phyloP scores from a whole-genome alignment of 1,284 basidiomycete genomes.

The Ustilago lituana region DNA sequence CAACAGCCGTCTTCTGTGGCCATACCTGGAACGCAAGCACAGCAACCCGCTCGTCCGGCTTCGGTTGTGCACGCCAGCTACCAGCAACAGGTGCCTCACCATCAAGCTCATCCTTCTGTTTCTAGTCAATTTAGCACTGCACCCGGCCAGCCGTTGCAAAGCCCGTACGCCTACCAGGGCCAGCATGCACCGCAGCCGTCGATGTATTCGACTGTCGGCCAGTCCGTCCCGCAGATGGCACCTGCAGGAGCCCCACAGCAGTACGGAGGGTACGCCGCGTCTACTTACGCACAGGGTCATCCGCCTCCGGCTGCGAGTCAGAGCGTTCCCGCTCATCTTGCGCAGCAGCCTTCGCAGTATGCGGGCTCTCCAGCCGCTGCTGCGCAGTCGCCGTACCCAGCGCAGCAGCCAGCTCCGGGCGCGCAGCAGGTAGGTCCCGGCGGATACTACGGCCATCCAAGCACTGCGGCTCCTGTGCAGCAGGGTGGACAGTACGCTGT shows the following conservation, averaged over 20 bases:
- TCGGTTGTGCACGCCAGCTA: slow-evolving; percentile 44
- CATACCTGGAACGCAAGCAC: slow-evolving; percentile 7
- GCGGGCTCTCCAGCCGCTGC: slow-evolving; percentile 14
- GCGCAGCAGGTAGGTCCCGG: too few species aligned
- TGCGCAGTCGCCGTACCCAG: slow-evolving; percentile 15
- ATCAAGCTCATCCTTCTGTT: slow-evolving; percentile 52
- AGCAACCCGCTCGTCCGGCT: slow-evolving; percentile 36
- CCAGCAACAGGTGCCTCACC: slow-evolving; percentile 28
- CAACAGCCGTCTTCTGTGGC: slow-evolving; percentile 38
- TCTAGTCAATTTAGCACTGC: slow-evolving; percentile 53
- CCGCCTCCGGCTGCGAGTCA: slow-evolving; percentile 35
- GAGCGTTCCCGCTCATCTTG: slow-evolving; percentile 38
- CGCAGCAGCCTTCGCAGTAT: slow-evolving; percentile 35
- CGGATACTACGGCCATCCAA: slow-evolving; percentile 52
- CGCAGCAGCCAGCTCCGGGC: slow-evolving; percentile 30
- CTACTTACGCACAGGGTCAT: slow-evolving; percentile 22
- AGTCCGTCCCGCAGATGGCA: slow-evolving; percentile 23
- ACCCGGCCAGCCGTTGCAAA: slow-evolving; percentile 26
- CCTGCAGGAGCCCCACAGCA: slow-evolving; percentile 27
- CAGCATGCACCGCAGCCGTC: slow-evolving; percentile 33
- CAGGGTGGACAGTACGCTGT: slow-evolving; percentile 35
- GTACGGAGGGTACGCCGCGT: slow-evolving; percentile 24
- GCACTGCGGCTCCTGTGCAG: slow-evolving; percentile 53
- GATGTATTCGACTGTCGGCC: slow-evolving; percentile 38
- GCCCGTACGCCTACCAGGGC: slow-evolving; percentile 33